Evolutionary conservation across 2,329 filamentous ascomycete genomes (phyloP).

Genomic region (Aspergillus texensis): DNA sequence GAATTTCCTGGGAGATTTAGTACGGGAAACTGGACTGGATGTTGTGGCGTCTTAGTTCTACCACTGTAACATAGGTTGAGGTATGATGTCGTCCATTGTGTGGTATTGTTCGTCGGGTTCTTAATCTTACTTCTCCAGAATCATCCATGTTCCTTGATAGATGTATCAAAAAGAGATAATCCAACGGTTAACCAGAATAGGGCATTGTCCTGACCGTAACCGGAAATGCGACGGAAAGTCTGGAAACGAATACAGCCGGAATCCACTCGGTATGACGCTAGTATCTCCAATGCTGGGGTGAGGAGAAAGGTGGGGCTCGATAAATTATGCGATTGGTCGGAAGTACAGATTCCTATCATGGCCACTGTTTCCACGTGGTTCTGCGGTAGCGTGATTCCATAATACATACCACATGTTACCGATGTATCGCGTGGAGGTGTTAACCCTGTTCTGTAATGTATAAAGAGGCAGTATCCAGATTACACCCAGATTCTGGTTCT

Average conservation of each 20-base stretch:
- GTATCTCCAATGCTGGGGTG: constrained; percentile 18
- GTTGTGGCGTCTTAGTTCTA: neutral
- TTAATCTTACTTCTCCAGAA: neutral
- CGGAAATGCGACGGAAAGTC: constrained; percentile 1
- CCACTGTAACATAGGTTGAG: neutral
- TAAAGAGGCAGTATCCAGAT: neutral
- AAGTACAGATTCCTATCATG: constrained; percentile 14
- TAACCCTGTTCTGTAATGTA: neutral
- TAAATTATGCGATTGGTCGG: constrained; percentile 21
- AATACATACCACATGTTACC: constrained; percentile 10
- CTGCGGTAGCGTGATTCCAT: constrained; percentile 14
- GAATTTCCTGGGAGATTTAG: neutral
- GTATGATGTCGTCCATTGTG: neutral
- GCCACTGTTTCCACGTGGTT: constrained; percentile 26
- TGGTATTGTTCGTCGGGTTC: neutral
- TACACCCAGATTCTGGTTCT: neutral
- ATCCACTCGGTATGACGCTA: constrained; percentile 14
- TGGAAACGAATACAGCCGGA: neutral
- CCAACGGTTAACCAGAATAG: neutral
- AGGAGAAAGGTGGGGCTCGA: constrained; percentile 13
- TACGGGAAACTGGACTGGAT: too few relatives aligned
- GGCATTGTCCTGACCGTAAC: neutral
- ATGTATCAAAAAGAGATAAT: neutral
- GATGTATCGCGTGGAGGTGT: constrained; percentile 1
- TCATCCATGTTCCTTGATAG: neutral